Evolutionary conservation across 495 filamentous ascomycete species (phyloP), one percentile per base, ranked within the genome.

Genomic region (Hyaloscypha variabilis): DNA sequence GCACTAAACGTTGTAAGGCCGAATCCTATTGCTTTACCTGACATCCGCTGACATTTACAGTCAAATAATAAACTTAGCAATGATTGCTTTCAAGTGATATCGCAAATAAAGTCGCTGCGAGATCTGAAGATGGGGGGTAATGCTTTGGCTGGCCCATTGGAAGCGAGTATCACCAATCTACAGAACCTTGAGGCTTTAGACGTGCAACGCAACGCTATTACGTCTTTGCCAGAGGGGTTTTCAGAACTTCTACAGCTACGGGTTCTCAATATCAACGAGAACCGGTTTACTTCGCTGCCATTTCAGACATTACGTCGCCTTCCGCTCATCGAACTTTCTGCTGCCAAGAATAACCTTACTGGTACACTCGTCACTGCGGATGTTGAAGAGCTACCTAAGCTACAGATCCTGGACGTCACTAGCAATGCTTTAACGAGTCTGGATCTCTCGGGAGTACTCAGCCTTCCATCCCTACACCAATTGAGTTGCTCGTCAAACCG

Each of bases 51-150:
- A 64, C 8, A 54, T 52, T 50, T 24, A 8, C n/a, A 91, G 88
- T 91, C 94, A 1, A 87, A 90, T 66, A 99, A 99, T 74, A 83
- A 87, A 46, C 83, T 99, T 29, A 79, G 77, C 1, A 89, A 91
- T 75, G 81, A 84, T 54, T 83, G 85, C 53, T 80, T 97, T 5
- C 82, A 90, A n/a, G 77, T 91, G 29, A 83, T 98, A 19, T 79
- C 84, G 30, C 85, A 93, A 70, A 87, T 97, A 36, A 72, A 74
- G 5, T 81, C 83, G 24, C 78, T 99, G 25, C 82, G 87, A 28
- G 93, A 97, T 66, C 79, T 99, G 8, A 94, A 89, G 69, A 78
- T 99, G 2, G 88, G 87, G 17, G 89, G 92, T 29, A 98, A 98
- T 67, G 76, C 82, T 8, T 73, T 99, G 6, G 77, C 86, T 46